Conservation (phyloP, 352 stramenopile species). For the Globisporangium okanoganense region DNA sequence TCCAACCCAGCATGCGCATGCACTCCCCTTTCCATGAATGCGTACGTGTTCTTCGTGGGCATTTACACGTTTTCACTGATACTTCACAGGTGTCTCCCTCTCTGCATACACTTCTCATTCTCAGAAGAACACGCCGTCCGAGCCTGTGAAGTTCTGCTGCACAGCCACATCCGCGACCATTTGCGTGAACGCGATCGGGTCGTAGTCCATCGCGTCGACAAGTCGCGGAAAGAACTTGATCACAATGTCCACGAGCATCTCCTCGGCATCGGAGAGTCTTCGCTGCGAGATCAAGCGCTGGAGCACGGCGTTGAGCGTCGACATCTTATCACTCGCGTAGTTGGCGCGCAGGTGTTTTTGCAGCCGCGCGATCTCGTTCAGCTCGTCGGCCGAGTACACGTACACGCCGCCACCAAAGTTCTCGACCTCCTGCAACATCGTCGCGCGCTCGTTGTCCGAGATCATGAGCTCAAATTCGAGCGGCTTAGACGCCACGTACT, state of each 20-base stretch:
- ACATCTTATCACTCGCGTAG: not conserved
- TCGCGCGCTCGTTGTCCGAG: conserved; percentile 56
- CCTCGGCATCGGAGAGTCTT: conserved; percentile 41
- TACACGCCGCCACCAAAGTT: conserved; percentile 58
- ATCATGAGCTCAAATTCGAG: conserved; percentile 35
- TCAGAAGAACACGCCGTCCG: conserved; percentile 13
- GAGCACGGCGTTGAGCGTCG: conserved; percentile 20
- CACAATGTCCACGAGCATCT: conserved; percentile 62
- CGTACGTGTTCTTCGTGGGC: conserved; percentile 1
- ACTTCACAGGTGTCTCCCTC: not conserved
- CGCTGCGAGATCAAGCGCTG: conserved; percentile 33
- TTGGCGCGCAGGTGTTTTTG: conserved; percentile 51
- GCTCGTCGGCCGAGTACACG: conserved; percentile 77
- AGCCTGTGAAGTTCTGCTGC: not conserved
- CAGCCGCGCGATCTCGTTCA: conserved; percentile 49
- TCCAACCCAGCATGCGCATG: no score
- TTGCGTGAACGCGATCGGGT: conserved; percentile 65
- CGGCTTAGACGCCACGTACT: conserved; percentile 35
- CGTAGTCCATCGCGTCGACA: conserved; percentile 79
- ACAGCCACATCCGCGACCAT: conserved; percentile 42
- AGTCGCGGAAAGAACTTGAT: conserved; percentile 60
- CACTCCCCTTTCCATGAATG: not conserved
- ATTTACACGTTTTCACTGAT: conserved; percentile 7
- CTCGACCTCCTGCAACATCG: conserved; percentile 60
- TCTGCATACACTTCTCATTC: not conserved